Conservation (phyloP, 176 grass and related monocot genomes). For the Echinochloa phyllopogon region DNA sequence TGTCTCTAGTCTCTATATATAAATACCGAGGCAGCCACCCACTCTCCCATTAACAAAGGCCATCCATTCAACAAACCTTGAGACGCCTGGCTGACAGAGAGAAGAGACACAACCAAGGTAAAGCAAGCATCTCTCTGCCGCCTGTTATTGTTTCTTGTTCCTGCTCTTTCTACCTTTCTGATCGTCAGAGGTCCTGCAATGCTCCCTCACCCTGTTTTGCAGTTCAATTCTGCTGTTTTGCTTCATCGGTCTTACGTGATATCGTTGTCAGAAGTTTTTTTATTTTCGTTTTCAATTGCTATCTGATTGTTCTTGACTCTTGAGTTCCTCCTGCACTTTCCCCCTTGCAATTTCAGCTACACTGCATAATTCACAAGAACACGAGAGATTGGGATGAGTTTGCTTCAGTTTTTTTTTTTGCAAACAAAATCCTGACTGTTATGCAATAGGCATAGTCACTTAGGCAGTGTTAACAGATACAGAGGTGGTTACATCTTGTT, state of each 20-base stretch:
- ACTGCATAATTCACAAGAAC: neutral
- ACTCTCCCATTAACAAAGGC: conserved; percentile 44
- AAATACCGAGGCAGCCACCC: conserved; percentile 41
- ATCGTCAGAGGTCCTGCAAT: conserved; percentile 4
- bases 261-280: neutral
- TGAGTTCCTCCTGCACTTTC: neutral
- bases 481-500: neutral
- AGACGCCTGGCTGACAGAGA: conserved; percentile 33
- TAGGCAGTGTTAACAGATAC: neutral
- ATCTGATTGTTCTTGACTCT: neutral
- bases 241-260: neutral
- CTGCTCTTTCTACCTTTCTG: neutral
- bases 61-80: conserved; percentile 22
- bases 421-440: neutral
- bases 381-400: neutral
- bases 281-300: neutral
- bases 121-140: neutral
- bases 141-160: conserved; percentile 19
- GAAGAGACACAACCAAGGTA: conserved; percentile 5
- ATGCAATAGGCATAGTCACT: neutral
- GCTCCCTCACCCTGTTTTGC: neutral
- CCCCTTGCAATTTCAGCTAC: conserved; percentile 9
- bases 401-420: neutral
- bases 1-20: conserved; percentile 7
- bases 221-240: conserved; percentile 3